phyloP scores from a whole-genome alignment of 108 stramenopile genomes.

The Skeletonema tropicum region DNA sequence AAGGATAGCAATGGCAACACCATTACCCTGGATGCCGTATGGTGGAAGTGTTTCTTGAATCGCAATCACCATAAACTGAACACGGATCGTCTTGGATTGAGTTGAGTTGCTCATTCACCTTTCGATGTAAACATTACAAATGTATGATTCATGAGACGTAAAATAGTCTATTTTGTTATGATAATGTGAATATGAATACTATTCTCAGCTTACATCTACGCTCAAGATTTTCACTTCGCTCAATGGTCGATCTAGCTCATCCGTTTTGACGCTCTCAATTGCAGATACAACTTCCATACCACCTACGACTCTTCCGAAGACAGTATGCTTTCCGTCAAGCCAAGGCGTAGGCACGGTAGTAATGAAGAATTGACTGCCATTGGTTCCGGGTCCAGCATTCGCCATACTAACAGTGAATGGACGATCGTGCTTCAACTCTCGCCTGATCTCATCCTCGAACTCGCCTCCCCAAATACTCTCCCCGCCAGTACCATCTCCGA shows the following conservation, averaged over 20 bases:
- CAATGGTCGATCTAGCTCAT: slow-evolving; percentile 94
- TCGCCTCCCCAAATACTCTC: slow-evolving; percentile 99
- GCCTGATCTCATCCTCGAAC: slow-evolving; percentile 98
- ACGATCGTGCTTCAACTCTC: slow-evolving; percentile 72
- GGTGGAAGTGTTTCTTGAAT: slow-evolving; percentile 20
- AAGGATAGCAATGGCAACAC: slow-evolving; percentile 12
- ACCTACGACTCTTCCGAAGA: slow-evolving; percentile 95
- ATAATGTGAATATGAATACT: background rate
- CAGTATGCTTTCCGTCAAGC: slow-evolving; percentile 83
- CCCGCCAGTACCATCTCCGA: slow-evolving; percentile 99
- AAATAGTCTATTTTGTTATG: background rate
- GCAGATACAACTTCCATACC: slow-evolving; percentile 95
- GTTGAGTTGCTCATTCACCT: background rate
- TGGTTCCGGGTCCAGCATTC: slow-evolving; percentile 90
- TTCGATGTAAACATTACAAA: background rate
- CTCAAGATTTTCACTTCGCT: slow-evolving; percentile 92
- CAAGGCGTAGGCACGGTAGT: slow-evolving; percentile 96
- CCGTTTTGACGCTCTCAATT: slow-evolving; percentile 94
- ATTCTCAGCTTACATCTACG: slow-evolving; percentile 74
- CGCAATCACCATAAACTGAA: slow-evolving; percentile 16
- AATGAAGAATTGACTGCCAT: slow-evolving; percentile 67
- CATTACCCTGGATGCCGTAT: slow-evolving; percentile 15
- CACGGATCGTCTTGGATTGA: background rate
- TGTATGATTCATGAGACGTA: background rate
- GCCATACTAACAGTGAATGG: slow-evolving; percentile 99